Percentiles rank a stretch among this genome's conserved stretches.
These are phyloP conservation scores for Sinapis alba DNA, from an alignment of 441 rosid genomes.

Conservation along the genomic window DNA sequence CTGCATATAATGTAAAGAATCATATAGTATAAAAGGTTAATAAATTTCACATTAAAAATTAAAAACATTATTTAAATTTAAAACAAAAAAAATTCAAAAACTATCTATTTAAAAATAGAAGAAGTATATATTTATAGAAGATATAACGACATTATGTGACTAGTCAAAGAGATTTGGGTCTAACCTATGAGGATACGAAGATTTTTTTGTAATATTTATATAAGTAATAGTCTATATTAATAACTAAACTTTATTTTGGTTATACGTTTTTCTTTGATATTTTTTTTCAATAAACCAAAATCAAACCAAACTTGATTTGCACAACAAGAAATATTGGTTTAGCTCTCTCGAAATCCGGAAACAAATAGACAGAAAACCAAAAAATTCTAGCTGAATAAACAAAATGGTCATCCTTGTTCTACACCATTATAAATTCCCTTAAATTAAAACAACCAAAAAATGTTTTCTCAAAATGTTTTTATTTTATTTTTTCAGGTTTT, in stretches of 20 bases:
- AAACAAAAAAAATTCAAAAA: too few species aligned
- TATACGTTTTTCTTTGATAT: neutral
- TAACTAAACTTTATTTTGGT: neutral
- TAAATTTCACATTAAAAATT: too few species aligned
- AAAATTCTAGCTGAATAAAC: neutral
- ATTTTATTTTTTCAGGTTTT: constrained; percentile 51
- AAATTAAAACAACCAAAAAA: neutral
- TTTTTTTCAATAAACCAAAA: neutral
- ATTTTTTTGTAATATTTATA: too few species aligned
- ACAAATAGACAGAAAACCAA: neutral
- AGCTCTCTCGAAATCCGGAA: neutral
- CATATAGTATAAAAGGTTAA: too few species aligned
- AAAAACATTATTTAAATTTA: too few species aligned
- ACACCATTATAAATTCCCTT: neutral
- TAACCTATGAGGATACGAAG: neutral
- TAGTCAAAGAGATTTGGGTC: neutral
- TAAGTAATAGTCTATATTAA: too few species aligned
- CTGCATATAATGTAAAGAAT: too few species aligned
- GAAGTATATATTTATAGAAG: too few species aligned
- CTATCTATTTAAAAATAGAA: too few species aligned
- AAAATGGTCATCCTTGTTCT: neutral
- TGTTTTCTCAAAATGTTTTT: neutral
- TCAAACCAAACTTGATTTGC: neutral
- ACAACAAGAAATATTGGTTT: neutral
- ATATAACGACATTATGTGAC: neutral